phyloP scores from a whole-genome alignment of 2,329 filamentous ascomycete genomes.

The Talaromyces funiculosus region DNA sequence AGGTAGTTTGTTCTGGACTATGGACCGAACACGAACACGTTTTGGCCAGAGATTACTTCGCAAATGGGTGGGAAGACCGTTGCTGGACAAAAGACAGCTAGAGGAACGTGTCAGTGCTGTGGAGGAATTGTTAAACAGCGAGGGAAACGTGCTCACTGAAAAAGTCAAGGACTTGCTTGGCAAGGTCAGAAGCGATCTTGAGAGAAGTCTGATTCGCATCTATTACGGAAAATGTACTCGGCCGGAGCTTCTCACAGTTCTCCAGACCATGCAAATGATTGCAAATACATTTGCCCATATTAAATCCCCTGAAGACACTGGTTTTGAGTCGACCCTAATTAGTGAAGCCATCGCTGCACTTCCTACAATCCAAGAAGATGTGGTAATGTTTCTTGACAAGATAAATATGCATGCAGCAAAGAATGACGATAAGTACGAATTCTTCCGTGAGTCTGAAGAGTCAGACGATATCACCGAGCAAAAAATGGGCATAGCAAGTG shows the following conservation, averaged over 20 bases:
- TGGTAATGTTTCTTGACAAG: slow-evolving; percentile 70
- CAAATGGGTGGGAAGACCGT: slow-evolving; percentile 89
- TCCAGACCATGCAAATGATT: slow-evolving; percentile 81
- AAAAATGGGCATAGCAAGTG: slow-evolving; percentile 83
- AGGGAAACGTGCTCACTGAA: slow-evolving; percentile 63
- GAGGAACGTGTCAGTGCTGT: slow-evolving; percentile 78
- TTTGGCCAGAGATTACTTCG: slow-evolving; percentile 82
- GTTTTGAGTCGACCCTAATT: slow-evolving; percentile 67
- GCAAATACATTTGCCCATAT: slow-evolving; percentile 68
- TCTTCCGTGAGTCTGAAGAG: slow-evolving; percentile 83
- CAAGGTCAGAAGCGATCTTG: slow-evolving; percentile 72
- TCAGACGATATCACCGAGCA: slow-evolving; percentile 84
- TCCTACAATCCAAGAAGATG: slow-evolving; percentile 67
- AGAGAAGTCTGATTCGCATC: slow-evolving; percentile 87
- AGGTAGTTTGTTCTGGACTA: slow-evolving; percentile 90
- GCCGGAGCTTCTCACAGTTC: slow-evolving; percentile 74
- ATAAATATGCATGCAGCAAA: slow-evolving; percentile 81
- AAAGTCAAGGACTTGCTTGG: slow-evolving; percentile 66
- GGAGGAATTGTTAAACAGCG: slow-evolving; percentile 70
- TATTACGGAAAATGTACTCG: slow-evolving; percentile 93
- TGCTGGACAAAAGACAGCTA: slow-evolving; percentile 69
- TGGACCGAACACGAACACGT: slow-evolving; percentile 85
- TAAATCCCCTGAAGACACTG: slow-evolving; percentile 59
- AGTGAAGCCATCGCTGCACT: slow-evolving; percentile 67
- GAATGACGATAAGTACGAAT: slow-evolving; percentile 85